phyloP scores from a whole-genome alignment of 2,329 filamentous ascomycete genomes.

The Bipolaris sorokiniana region DNA sequence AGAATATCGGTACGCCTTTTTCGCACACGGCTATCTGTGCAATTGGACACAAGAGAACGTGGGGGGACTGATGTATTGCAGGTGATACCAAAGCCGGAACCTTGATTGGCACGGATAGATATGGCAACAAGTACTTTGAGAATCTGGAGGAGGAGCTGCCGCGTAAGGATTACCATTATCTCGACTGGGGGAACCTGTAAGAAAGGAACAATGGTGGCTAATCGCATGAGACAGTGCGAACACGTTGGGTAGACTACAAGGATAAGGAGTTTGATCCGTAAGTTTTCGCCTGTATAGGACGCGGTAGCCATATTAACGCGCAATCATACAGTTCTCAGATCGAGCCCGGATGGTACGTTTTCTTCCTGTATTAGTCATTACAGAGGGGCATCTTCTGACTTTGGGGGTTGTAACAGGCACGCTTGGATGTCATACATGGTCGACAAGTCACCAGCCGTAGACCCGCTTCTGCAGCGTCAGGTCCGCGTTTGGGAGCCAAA shows the following conservation, averaged over 20 bases:
- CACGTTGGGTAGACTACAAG: constrained; percentile 97
- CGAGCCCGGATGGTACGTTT: constrained; percentile 79
- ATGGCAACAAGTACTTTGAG: constrained; percentile 98
- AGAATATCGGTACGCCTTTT: constrained; percentile 48
- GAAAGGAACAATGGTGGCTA: background rate
- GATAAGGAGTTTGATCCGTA: constrained; percentile 81
- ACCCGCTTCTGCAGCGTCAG: constrained; percentile 71
- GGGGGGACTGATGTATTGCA: constrained; percentile 51
- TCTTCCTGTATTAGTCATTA: background rate
- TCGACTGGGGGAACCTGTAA: background rate
- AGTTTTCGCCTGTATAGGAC: constrained; percentile 34
- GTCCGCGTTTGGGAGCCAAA: constrained; percentile 77
- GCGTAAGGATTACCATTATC: constrained; percentile 61
- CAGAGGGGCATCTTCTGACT: background rate
- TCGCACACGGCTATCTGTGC: too few species aligned
- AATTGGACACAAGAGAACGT: background rate
- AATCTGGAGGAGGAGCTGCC: constrained; percentile 90
- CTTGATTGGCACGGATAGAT: constrained; percentile 83
- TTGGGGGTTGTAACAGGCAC: constrained; percentile 63
- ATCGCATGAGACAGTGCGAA: constrained; percentile 72
- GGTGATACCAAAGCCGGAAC: constrained; percentile 96
- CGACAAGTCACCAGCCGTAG: constrained; percentile 81
- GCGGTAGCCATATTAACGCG: constrained; percentile 42
- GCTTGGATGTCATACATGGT: constrained; percentile 95
- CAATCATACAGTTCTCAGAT: constrained; percentile 69